Evolutionary conservation across 257 asterid species (phyloP).

Genomic region (Solanum clarkiae): DNA sequence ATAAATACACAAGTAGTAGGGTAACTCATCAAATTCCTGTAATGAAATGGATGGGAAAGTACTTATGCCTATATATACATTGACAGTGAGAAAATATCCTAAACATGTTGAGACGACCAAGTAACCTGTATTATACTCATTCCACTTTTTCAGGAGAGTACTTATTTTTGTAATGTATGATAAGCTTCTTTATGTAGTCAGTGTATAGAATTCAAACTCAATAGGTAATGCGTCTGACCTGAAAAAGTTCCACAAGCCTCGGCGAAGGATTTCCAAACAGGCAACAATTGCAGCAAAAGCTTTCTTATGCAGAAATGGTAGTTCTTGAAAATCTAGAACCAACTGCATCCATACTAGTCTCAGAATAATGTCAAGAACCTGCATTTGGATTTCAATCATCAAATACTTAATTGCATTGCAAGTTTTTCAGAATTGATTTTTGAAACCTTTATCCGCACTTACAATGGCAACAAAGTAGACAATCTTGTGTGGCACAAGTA

Average conservation of each 20-base stretch:
- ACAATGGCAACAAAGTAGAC: slow-evolving; percentile 73
- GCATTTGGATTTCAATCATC: background rate
- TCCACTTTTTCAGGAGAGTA: background rate
- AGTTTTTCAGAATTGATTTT: background rate
- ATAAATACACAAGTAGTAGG: background rate
- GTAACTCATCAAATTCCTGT: background rate
- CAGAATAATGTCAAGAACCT: slow-evolving; percentile 53
- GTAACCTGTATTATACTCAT: no score
- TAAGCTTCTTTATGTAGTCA: background rate
- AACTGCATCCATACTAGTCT: slow-evolving; percentile 93
- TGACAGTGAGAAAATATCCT: background rate
- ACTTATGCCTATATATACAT: no score
- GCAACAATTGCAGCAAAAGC: slow-evolving; percentile 54
- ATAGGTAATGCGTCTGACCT: slow-evolving; percentile 26
- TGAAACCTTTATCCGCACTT: slow-evolving; percentile 4
- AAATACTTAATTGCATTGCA: background rate
- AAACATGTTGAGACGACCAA: background rate
- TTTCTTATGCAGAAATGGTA: slow-evolving; percentile 35
- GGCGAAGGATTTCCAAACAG: slow-evolving; percentile 69
- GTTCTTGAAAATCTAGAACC: slow-evolving; percentile 38
- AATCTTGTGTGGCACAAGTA: slow-evolving; percentile 42
- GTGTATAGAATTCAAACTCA: background rate
- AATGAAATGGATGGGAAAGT: background rate
- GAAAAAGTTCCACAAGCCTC: slow-evolving; percentile 89
- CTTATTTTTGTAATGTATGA: background rate